Evolutionary conservation across 495 filamentous ascomycete species (phyloP).

Genomic region (Hypoxylon subgilvum): DNA sequence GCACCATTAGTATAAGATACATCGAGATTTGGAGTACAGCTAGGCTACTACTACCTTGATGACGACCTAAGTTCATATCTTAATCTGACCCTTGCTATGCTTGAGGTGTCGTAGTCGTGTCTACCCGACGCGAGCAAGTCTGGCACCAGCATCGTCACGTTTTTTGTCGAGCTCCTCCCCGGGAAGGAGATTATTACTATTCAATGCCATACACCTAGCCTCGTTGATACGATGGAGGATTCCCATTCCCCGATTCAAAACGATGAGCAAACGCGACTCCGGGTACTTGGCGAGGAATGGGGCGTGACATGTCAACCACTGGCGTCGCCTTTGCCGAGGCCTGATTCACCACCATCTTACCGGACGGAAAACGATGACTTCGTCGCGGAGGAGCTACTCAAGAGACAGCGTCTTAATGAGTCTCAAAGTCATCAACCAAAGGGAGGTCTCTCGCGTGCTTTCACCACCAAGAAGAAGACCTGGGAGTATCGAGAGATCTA

Average conservation of each 20-base stretch:
- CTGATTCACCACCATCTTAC: constrained; percentile 35
- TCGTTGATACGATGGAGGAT: constrained; percentile 28
- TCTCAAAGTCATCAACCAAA: constrained; percentile 42
- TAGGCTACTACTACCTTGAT: constrained; percentile 13
- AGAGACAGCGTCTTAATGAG: constrained; percentile 45
- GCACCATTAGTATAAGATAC: constrained; percentile 7
- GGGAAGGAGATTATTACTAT: background rate
- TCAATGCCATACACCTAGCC: constrained; percentile 19
- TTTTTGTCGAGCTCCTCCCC: background rate
- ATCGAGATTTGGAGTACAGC: constrained; percentile 1
- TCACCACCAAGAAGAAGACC: constrained; percentile 51
- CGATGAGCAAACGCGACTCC: constrained; percentile 45
- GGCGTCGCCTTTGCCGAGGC: constrained; percentile 29
- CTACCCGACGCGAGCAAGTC: background rate
- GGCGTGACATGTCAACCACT: constrained; percentile 40
- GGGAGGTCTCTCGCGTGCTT: constrained; percentile 49
- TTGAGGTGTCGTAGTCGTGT: background rate
- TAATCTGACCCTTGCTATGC: background rate
- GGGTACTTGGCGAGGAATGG: constrained; percentile 45
- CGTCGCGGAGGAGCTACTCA: constrained; percentile 52
- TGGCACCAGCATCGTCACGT: background rate
- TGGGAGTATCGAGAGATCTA: constrained; percentile 57
- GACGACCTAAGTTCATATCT: constrained; percentile 14
- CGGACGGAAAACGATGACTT: constrained; percentile 50
- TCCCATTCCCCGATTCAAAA: constrained; percentile 30